Evolutionary conservation across 306 rosid genomes (phyloP).

Genomic region (Argentina anserina): DNA sequence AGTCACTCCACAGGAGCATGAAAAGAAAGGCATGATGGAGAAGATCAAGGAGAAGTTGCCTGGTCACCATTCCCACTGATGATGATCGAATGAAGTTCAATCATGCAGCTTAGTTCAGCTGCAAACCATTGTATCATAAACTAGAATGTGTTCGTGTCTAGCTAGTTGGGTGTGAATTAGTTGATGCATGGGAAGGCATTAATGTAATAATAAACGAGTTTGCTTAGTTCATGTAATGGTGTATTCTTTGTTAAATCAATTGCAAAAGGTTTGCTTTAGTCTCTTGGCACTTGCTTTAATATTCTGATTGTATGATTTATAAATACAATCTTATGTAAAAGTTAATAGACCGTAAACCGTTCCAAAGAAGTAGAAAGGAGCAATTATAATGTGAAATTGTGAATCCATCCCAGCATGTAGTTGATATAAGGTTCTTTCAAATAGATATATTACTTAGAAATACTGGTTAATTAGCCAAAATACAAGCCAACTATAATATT

Average conservation of each 20-base stretch:
- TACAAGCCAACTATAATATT: no score
- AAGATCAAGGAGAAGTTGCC: conserved; percentile 80
- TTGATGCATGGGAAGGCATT: background rate
- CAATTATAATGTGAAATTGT: no score
- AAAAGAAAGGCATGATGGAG: conserved; percentile 60
- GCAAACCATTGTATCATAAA: background rate
- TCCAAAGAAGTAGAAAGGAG: no score
- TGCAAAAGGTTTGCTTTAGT: background rate
- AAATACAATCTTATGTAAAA: background rate
- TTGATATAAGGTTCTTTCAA: no score
- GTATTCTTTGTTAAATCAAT: background rate
- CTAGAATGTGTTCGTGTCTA: background rate
- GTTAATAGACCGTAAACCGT: no score
- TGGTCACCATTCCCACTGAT: conserved; percentile 44
- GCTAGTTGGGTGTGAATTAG: background rate
- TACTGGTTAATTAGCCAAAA: no score
- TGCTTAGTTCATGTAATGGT: background rate
- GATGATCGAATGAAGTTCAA: background rate
- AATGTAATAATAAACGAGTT: background rate
- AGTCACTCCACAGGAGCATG: conserved; percentile 28
- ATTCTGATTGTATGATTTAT: no score
- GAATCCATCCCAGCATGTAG: no score
- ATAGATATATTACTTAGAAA: no score
- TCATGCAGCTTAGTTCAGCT: background rate
- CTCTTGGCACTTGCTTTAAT: background rate